These are phyloP conservation scores for Diaporthe aspalathi DNA, from an alignment of 2,329 filamentous ascomycete species.

Conservation along the genomic window DNA sequence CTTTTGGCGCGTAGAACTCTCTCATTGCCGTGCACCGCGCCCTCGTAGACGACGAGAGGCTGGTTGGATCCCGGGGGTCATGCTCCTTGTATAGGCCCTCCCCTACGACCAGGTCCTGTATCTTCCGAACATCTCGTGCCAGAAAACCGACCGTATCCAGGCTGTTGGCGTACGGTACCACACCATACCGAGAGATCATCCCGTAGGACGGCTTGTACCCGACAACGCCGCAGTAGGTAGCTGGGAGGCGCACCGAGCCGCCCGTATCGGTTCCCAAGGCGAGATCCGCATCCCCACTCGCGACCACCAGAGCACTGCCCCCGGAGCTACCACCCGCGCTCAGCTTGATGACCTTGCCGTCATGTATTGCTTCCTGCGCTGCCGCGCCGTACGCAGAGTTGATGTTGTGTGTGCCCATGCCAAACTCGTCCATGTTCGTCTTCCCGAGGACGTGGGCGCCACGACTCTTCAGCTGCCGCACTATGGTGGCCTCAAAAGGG, in stretches of 20 bases:
- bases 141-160: constrained; percentile 90
- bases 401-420: constrained; percentile 52
- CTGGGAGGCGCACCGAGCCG: constrained; percentile 87
- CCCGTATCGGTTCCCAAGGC: constrained; percentile 95
- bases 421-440: constrained; percentile 84
- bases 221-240: constrained; percentile 84
- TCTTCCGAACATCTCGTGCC: constrained; percentile 62
- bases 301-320: constrained; percentile 89
- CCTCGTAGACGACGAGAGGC: constrained; percentile 68
- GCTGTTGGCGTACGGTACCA: constrained; percentile 92
- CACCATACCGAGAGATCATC: constrained; percentile 84
- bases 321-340: constrained; percentile 93
- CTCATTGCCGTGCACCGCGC: constrained; percentile 53
- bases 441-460: constrained; percentile 78
- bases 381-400: constrained; percentile 47
- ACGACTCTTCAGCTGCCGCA: constrained; percentile 71
- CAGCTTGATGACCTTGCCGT: constrained; percentile 47
- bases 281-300: constrained; percentile 64
- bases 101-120: constrained; percentile 65
- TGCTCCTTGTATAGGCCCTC: constrained; percentile 60
- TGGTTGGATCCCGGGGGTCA: constrained; percentile 82
- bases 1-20: constrained; percentile 43
- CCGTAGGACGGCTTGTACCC: constrained; percentile 96
- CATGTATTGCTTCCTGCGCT: constrained; percentile 38
- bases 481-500: constrained; percentile 86